A percentile compares a stretch with the other conserved stretches of the same genome.
phyloP scores from a whole-genome alignment of 768 basidiomycete species.

The Pleurotus giganteus region DNA sequence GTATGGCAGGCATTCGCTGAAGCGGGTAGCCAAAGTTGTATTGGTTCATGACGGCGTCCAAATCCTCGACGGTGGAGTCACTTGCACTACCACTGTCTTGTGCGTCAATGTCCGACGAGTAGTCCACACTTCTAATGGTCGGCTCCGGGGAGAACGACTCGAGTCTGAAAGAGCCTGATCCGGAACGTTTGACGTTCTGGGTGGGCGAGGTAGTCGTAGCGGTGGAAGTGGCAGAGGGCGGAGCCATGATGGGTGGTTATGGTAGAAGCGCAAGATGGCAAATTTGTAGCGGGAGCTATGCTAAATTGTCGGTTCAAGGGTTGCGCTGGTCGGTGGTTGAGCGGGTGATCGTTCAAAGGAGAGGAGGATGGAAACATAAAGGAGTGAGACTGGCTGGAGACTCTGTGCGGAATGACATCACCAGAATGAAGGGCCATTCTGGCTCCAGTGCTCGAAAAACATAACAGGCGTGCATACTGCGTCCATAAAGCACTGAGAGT shows the following conservation, averaged over 20 bases:
- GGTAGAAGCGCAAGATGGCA: background rate
- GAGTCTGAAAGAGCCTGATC: background rate
- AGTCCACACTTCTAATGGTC: constrained; percentile 5
- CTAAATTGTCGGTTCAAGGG: background rate
- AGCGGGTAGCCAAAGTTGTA: constrained; percentile 13
- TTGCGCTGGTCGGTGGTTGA: background rate
- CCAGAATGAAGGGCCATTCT: background rate
- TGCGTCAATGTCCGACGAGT: constrained; percentile 5
- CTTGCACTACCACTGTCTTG: constrained; percentile 9
- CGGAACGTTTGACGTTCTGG: background rate
- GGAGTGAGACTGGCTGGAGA: background rate
- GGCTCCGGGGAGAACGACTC: constrained; percentile 8
- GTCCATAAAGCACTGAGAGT: too few relatives aligned
- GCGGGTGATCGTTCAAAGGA: background rate
- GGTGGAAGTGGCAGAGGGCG: background rate
- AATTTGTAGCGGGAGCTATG: background rate
- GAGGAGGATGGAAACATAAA: background rate
- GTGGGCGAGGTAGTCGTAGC: background rate
- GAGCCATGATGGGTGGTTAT: background rate
- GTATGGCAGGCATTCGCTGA: constrained; percentile 1
- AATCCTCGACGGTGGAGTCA: constrained; percentile 12
- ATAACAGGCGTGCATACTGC: too few relatives aligned
- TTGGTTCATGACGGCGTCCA: constrained; percentile 3
- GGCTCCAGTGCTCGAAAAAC: background rate
- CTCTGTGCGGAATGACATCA: constrained; percentile 1